Conservation (phyloP, 2,329 filamentous ascomycete species). For the Colletotrichum tofieldiae region DNA sequence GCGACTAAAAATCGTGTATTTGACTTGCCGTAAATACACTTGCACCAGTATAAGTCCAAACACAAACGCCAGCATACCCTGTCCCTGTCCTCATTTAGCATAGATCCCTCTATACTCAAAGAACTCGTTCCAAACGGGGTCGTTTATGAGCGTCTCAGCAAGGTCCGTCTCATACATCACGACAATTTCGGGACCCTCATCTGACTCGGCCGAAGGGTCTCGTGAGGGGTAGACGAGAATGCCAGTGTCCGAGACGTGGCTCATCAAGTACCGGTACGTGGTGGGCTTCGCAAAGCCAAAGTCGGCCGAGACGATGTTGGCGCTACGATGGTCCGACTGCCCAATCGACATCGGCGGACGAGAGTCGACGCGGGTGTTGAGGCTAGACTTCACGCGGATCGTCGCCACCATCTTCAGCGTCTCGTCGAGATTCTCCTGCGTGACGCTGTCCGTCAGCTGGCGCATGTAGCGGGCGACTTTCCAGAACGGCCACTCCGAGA, state of each 20-base stretch:
- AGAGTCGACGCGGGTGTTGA: slow-evolving; percentile 53
- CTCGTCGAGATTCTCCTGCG: slow-evolving; percentile 51
- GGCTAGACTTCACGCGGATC: slow-evolving; percentile 54
- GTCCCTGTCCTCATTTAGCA: neutral
- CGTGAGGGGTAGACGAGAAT: slow-evolving; percentile 53
- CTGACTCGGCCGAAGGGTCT: slow-evolving; percentile 45
- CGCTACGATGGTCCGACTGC: slow-evolving; percentile 55
- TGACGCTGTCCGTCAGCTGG: slow-evolving; percentile 54
- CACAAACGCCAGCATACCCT: neutral
- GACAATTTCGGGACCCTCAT: slow-evolving; percentile 56
- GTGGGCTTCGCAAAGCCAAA: slow-evolving; percentile 56
- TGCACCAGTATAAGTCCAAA: neutral
- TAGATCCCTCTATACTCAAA: slow-evolving; percentile 58
- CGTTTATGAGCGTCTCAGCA: slow-evolving; percentile 50
- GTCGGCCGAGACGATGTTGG: slow-evolving; percentile 48
- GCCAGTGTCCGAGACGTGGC: slow-evolving; percentile 49
- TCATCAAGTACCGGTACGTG: slow-evolving; percentile 52
- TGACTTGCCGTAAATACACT: neutral
- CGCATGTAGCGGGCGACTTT: slow-evolving; percentile 57
- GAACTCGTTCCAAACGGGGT: slow-evolving; percentile 54
- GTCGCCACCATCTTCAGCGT: slow-evolving; percentile 52
- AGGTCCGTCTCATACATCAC: slow-evolving; percentile 56
- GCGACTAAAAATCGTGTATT: neutral
- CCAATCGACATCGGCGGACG: slow-evolving; percentile 56
- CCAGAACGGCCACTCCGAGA: slow-evolving; percentile 54